phyloP scores from a whole-genome alignment of 2,329 filamentous ascomycete species.

The Pestalotiopsis sp. region DNA sequence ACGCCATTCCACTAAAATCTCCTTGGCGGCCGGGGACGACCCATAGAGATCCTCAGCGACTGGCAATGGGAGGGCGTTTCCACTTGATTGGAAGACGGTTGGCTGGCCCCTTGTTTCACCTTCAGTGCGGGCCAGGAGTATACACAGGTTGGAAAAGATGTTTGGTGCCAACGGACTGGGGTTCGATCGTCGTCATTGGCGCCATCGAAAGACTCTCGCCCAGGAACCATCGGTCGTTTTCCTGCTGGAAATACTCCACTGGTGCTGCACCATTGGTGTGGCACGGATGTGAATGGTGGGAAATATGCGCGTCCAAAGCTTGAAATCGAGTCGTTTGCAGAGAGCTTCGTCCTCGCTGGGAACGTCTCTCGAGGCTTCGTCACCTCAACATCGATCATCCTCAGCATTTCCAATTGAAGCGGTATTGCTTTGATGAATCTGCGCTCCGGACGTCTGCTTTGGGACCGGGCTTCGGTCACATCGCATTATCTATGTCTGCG shows the following conservation, averaged over 20 bases:
- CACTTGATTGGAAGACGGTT: background rate
- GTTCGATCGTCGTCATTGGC: background rate
- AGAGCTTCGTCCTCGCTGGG: background rate
- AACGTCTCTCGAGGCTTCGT: background rate
- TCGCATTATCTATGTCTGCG: background rate
- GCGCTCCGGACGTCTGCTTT: background rate
- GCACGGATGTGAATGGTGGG: slow-evolving; percentile 7
- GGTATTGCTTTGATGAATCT: background rate
- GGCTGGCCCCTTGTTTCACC: slow-evolving; percentile 1
- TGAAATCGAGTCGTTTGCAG: background rate
- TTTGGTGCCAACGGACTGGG: background rate
- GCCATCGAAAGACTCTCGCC: background rate
- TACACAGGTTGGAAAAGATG: background rate
- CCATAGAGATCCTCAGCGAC: background rate
- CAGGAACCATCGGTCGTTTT: background rate
- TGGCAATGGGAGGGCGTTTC: background rate
- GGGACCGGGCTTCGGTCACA: background rate
- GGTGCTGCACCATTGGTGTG: background rate
- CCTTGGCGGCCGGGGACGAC: background rate
- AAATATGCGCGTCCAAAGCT: background rate
- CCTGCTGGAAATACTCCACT: background rate
- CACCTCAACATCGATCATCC: background rate
- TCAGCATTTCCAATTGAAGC: background rate
- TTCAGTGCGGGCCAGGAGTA: background rate
- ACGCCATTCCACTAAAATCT: background rate